phyloP scores from a whole-genome alignment of 2,329 filamentous ascomycete species.

The Alternaria metachromatica region DNA sequence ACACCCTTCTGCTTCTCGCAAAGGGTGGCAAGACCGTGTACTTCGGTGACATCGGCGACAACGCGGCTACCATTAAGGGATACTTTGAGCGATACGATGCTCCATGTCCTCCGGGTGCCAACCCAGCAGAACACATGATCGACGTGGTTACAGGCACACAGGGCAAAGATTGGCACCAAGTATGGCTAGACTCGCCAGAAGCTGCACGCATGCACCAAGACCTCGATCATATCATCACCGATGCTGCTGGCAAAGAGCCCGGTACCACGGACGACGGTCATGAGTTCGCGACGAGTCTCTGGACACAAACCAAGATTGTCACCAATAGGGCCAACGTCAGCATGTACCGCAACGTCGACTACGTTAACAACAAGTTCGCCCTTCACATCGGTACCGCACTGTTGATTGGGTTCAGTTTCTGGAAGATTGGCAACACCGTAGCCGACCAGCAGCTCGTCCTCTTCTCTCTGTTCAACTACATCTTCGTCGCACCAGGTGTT shows the following conservation, averaged over 20 bases:
- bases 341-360: slow-evolving; percentile 34
- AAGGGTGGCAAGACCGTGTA: slow-evolving; percentile 81
- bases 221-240: slow-evolving; percentile 46
- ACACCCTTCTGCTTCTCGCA: slow-evolving; percentile 76
- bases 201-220: slow-evolving; percentile 43
- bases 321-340: slow-evolving; percentile 29
- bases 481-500: slow-evolving; percentile 51
- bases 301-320: slow-evolving; percentile 33
- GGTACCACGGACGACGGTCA: slow-evolving; percentile 50
- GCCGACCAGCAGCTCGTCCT: slow-evolving; percentile 52
- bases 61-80: slow-evolving; percentile 69
- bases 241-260: slow-evolving; percentile 47
- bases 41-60: slow-evolving; percentile 78
- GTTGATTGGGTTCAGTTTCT: slow-evolving; percentile 39
- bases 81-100: slow-evolving; percentile 59
- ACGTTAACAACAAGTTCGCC: slow-evolving; percentile 35
- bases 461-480: slow-evolving; percentile 59
- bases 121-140: slow-evolving; percentile 76
- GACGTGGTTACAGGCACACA: slow-evolving; percentile 64
- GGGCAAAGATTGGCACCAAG: slow-evolving; percentile 52
- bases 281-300: slow-evolving; percentile 39
- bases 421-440: slow-evolving; percentile 30
- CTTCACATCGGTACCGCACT: slow-evolving; percentile 33
- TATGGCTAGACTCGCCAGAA: slow-evolving; percentile 49
- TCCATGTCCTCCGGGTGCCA: slow-evolving; percentile 57